phyloP scores from a whole-genome alignment of 2,329 filamentous ascomycete genomes.

The Parafenestella ontariensis region DNA sequence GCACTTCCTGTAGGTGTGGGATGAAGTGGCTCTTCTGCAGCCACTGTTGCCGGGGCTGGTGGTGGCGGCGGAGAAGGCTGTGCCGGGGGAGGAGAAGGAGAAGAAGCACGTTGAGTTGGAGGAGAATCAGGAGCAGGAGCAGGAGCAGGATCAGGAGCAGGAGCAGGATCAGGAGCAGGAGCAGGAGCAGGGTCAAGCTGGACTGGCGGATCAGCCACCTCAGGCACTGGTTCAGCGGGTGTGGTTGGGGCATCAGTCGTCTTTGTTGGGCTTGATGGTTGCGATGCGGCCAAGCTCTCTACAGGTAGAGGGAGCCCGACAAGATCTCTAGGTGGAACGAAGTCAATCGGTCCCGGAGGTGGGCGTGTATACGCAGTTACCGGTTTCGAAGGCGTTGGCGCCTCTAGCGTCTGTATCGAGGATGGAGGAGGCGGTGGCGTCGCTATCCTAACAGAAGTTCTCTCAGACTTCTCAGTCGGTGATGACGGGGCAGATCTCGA shows the following conservation, averaged over 20 bases:
- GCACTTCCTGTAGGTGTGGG: slow-evolving; percentile 30
- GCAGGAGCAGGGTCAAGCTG: background rate
- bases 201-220: background rate
- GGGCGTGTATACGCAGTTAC: slow-evolving; percentile 36
- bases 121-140: background rate
- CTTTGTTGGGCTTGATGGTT: slow-evolving; percentile 21
- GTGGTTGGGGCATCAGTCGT: slow-evolving; percentile 6
- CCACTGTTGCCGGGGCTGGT: slow-evolving; percentile 16
- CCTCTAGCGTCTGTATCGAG: slow-evolving; percentile 23
- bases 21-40: slow-evolving; percentile 16
- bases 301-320: slow-evolving; percentile 29
- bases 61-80: slow-evolving; percentile 9
- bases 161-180: background rate
- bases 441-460: slow-evolving; percentile 13
- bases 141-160: background rate
- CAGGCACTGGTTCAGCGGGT: background rate
- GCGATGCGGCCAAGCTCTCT: slow-evolving; percentile 25
- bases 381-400: slow-evolving; percentile 11
- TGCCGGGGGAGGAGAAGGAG: background rate
- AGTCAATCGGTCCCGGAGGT: slow-evolving; percentile 37
- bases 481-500: slow-evolving; percentile 21
- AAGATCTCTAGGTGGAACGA: slow-evolving; percentile 33
- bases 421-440: slow-evolving; percentile 31
- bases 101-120: slow-evolving; percentile 2
- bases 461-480: slow-evolving; percentile 24